Percentiles rank a stretch among this genome's conserved stretches.
Evolutionary conservation across 805 yeast genomes (phyloP).

Genomic region (Cyberlindnera maclurae): DNA sequence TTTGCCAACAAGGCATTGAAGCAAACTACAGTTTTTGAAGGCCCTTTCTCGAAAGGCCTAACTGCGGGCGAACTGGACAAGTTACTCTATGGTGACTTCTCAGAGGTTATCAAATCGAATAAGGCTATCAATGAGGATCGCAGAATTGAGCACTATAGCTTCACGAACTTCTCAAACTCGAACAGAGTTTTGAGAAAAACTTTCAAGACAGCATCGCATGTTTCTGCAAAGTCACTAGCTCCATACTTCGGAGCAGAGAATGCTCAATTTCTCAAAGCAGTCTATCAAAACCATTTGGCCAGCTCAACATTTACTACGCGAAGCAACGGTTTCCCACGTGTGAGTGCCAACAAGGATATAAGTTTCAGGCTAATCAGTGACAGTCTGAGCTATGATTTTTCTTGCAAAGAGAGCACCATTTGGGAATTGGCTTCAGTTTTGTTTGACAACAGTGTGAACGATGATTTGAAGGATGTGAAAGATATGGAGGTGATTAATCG

Average conservation of each 20-base stretch:
- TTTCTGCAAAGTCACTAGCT: slow-evolving; percentile 2
- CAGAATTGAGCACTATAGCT: slow-evolving; percentile 19
- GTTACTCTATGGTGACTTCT: slow-evolving; percentile 41
- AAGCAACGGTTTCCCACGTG: slow-evolving; percentile 31
- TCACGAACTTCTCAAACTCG: slow-evolving; percentile 18
- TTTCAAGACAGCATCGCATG: slow-evolving; percentile 4
- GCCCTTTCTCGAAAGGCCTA: slow-evolving; percentile 16
- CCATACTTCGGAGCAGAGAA: slow-evolving; percentile 2
- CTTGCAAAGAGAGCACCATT: slow-evolving; percentile 25
- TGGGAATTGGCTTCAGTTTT: slow-evolving; percentile 59
- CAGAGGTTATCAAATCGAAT: slow-evolving; percentile 24
- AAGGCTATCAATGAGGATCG: slow-evolving; percentile 25
- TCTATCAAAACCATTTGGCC: slow-evolving; percentile 21
- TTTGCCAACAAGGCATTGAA: slow-evolving; percentile 14
- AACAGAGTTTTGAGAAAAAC: slow-evolving; percentile 11
- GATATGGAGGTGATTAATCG: slow-evolving; percentile 18
- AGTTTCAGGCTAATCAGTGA: slow-evolving; percentile 27
- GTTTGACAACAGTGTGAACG: slow-evolving; percentile 37
- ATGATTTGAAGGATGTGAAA: slow-evolving; percentile 17
- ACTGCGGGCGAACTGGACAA: slow-evolving; percentile 37
- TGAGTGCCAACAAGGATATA: slow-evolving; percentile 24
- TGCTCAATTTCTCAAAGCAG: slow-evolving; percentile 6
- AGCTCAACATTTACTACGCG: slow-evolving; percentile 22
- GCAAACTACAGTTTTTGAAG: slow-evolving; percentile 18
- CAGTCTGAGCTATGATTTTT: slow-evolving; percentile 10